phyloP scores from a whole-genome alignment of 305 asterid genomes.

The Solanum hybrid region DNA sequence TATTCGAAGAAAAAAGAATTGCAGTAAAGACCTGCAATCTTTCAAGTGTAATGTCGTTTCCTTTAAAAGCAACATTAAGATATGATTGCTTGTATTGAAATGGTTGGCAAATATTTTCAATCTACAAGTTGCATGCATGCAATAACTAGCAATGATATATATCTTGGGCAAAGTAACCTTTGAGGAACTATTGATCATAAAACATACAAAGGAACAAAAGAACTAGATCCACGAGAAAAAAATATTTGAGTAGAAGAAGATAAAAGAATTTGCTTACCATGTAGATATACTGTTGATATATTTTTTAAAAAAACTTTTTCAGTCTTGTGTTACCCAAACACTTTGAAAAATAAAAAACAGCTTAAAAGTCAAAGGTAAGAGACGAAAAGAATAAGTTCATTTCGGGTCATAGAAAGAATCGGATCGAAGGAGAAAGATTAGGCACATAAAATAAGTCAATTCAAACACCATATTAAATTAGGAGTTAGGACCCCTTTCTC shows the following conservation, averaged over 20 bases:
- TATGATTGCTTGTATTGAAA: neutral
- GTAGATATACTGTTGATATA: too few relatives aligned
- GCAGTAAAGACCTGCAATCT: neutral
- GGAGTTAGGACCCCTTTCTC: too few relatives aligned
- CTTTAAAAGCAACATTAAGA: neutral
- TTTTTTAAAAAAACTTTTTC: too few relatives aligned
- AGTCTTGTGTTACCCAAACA: too few relatives aligned
- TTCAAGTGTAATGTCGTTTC: neutral
- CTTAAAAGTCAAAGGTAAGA: too few relatives aligned
- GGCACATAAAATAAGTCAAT: too few relatives aligned
- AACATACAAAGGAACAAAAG: neutral
- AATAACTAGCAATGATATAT: neutral
- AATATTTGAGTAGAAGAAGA: neutral
- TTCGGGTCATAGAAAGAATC: too few relatives aligned
- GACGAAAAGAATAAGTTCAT: too few relatives aligned
- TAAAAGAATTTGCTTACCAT: too few relatives aligned
- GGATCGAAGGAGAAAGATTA: too few relatives aligned
- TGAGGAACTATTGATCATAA: neutral
- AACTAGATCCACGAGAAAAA: neutral
- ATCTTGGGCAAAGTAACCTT: neutral
- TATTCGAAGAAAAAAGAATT: neutral
- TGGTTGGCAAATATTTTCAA: neutral
- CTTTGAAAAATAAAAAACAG: too few relatives aligned
- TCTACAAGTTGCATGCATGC: neutral
- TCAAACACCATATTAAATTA: fast-evolving